A percentile compares a stretch with the other conserved stretches of the same genome.
Evolutionary conservation across 768 basidiomycete genomes (phyloP).

Genomic region (Mycena leptocephala): DNA sequence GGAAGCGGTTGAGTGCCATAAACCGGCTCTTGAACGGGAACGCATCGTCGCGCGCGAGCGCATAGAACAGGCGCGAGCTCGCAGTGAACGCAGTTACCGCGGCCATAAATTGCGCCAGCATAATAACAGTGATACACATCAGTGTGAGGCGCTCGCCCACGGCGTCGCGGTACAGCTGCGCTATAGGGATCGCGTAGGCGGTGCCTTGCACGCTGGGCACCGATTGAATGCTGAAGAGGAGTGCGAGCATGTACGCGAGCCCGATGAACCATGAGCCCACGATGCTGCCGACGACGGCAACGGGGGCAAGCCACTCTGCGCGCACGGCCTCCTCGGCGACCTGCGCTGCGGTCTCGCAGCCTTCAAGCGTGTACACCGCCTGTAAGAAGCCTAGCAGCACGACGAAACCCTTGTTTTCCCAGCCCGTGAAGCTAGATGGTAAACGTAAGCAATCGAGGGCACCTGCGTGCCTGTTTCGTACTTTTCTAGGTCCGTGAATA

Average conservation of each 20-base stretch:
- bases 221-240: conserved; percentile 72
- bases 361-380: conserved; percentile 74
- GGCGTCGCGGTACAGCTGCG: conserved; percentile 71
- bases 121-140: conserved; percentile 67
- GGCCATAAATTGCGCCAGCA: conserved; percentile 68
- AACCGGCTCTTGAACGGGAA: conserved; percentile 64
- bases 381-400: conserved; percentile 73
- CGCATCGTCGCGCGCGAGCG: conserved; percentile 69
- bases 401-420: conserved; percentile 68
- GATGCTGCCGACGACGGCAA: conserved; percentile 71
- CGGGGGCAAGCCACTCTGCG: conserved; percentile 70
- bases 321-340: conserved; percentile 73
- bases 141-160: conserved; percentile 63
- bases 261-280: conserved; percentile 73
- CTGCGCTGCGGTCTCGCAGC: conserved; percentile 77
- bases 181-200: conserved; percentile 71
- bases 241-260: conserved; percentile 71
- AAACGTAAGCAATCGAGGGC: background rate
- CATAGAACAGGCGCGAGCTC: conserved; percentile 71
- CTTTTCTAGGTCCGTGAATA: conserved; percentile 74
- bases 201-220: conserved; percentile 66
- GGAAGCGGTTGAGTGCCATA: conserved; percentile 67
- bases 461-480: conserved; percentile 37
- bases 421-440: conserved; percentile 67
- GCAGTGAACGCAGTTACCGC: conserved; percentile 73